Conservation (phyloP, 192 early-diverging fungal species). For the Mortierella antarctica region DNA sequence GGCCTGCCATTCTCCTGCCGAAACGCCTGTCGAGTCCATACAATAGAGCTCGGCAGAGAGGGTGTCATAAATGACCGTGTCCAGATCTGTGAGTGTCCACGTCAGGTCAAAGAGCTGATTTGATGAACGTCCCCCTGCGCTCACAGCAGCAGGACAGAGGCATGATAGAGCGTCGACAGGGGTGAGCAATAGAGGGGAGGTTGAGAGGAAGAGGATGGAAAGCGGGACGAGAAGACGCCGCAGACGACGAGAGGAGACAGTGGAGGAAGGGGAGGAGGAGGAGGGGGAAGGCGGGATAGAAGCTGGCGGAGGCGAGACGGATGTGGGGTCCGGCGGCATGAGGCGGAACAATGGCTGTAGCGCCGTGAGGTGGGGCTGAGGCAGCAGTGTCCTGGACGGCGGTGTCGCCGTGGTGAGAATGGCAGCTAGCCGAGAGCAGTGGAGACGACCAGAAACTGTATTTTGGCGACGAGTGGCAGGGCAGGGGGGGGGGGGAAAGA, state of each 20-base stretch:
- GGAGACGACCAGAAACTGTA: too few species aligned
- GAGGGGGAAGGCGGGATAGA: background rate
- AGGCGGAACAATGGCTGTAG: background rate
- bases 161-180: conserved; percentile 15
- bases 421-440: too few species aligned
- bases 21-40: background rate
- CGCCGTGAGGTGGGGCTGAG: too few species aligned
- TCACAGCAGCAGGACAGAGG: background rate
- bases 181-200: conserved; percentile 9
- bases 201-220: conserved; percentile 13
- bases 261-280: background rate
- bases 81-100: conserved; percentile 22
- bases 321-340: conserved; percentile 5
- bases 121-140: background rate
- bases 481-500: conserved; percentile 3
- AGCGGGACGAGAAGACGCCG: background rate
- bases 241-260: background rate
- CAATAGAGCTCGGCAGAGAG: conserved; percentile 28
- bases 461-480: background rate
- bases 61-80: conserved; percentile 9
- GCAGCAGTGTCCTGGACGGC: too few species aligned
- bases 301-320: background rate
- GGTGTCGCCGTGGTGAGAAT: too few species aligned
- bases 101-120: conserved; percentile 3
- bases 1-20: background rate